phyloP scores from a whole-genome alignment of 768 basidiomycete species.

The Psilocybe subaeruginosa region DNA sequence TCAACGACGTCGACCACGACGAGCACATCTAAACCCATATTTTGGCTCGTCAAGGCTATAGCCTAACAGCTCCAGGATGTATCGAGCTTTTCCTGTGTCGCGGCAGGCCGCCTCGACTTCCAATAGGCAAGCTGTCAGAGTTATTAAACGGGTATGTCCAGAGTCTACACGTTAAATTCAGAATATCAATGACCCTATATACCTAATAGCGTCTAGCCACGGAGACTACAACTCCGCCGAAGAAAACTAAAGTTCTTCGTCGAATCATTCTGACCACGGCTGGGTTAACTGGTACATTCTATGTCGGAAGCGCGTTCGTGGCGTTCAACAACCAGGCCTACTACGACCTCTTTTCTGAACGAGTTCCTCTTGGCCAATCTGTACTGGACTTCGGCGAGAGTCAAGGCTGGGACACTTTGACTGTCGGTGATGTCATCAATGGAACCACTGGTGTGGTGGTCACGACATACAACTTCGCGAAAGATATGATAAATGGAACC shows the following conservation, averaged over 20 bases:
- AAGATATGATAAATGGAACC: constrained; percentile 51
- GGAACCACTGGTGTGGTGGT: constrained; percentile 52
- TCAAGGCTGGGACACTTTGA: constrained; percentile 78
- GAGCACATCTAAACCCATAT: constrained; percentile 10
- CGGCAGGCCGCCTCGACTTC: constrained; percentile 51
- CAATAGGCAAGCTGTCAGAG: constrained; percentile 51
- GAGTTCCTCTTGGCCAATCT: constrained; percentile 76
- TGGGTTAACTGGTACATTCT: constrained; percentile 74
- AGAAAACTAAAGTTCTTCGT: constrained; percentile 58
- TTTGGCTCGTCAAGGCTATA: constrained; percentile 21
- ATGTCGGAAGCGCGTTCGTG: constrained; percentile 78
- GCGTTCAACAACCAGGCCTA: constrained; percentile 80
- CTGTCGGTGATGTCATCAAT: constrained; percentile 59
- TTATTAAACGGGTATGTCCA: constrained; percentile 62
- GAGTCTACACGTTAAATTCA: constrained; percentile 3
- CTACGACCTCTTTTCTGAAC: constrained; percentile 83
- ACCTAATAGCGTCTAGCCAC: constrained; percentile 61
- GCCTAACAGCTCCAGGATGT: constrained; percentile 41
- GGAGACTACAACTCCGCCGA: constrained; percentile 44
- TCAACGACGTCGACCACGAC: constrained; percentile 20
- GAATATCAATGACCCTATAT: constrained; percentile 7
- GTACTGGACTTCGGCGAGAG: constrained; percentile 84
- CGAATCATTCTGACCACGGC: constrained; percentile 70
- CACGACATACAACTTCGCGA: constrained; percentile 52
- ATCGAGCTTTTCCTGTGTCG: constrained; percentile 60